These are phyloP conservation scores for Epichloe gansuensis DNA, from an alignment of 2,329 filamentous ascomycete species.

Conservation along the genomic window DNA sequence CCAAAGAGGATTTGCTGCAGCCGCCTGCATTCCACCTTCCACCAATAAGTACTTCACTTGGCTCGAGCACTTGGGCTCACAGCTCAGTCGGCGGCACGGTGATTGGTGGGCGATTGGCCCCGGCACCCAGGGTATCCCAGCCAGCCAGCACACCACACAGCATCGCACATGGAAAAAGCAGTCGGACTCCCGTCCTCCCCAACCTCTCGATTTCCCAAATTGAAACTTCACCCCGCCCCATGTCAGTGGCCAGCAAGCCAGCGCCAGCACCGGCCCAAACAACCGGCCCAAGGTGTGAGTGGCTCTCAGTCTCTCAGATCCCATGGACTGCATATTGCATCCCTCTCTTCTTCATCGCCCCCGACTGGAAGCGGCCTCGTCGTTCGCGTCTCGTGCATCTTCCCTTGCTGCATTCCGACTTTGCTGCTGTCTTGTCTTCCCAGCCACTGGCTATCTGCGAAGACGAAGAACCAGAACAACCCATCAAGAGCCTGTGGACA, in stretches of 20 bases:
- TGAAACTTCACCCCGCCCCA: not conserved
- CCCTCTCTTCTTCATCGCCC: not conserved
- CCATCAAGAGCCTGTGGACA: no score
- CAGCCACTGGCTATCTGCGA: not conserved
- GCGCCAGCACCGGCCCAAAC: constrained; percentile 3
- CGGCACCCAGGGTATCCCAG: not conserved
- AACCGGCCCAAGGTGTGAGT: not conserved
- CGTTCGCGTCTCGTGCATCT: not conserved
- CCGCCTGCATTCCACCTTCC: no score
- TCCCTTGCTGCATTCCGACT: not conserved
- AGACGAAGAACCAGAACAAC: no score
- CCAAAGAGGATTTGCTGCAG: no score
- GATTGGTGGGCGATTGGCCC: not conserved
- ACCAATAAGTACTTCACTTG: no score
- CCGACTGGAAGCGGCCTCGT: not conserved
- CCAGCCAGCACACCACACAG: not conserved
- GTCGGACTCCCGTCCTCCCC: constrained; percentile 8
- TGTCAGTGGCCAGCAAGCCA: not conserved
- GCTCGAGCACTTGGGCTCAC: no score
- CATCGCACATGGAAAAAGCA: not conserved
- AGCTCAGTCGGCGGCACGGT: not conserved
- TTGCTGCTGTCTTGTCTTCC: not conserved
- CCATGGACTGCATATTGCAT: no score
- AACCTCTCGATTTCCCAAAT: constrained; percentile 8
- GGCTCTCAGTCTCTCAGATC: no score